Evolutionary conservation across 257 asterid species (phyloP), one percentile per base, ranked within the genome.

Genomic region (Misopates orontium): DNA sequence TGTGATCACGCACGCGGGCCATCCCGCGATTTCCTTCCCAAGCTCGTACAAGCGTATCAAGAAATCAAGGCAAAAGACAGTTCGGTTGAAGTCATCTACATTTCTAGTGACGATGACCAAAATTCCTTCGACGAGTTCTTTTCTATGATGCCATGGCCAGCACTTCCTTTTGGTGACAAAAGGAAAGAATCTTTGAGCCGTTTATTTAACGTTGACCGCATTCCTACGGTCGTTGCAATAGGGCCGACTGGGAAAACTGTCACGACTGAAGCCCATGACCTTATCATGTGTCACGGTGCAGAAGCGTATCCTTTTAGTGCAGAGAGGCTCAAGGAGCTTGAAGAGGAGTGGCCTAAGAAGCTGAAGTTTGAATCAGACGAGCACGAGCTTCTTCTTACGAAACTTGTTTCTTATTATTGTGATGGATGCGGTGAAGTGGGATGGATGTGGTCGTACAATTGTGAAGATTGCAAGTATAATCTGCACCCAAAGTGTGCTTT

Each of bases 1-100:
- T 87, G 97, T 63, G 96, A 94, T 8, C n/a, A n/a, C n/a, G n/a
- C n/a, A n/a, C 97, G 95, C 10, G n/a, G n/a, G n/a, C 94, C 98
- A 1, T 89, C 93, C 82, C 88, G 86, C 3, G 95, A 94, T 19
- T 86, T 93, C 75, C 80, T 82, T 14, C 96, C 97, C 12, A 62
- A 63, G 41, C 95, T 89, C 51, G 52, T 57, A 21, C 51, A 84
- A 72, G 82, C 85, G 1, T 85, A 87, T 44, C 28, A 79, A 8
- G 67, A 85, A 64, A 84, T 90, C 74, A 90, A 83, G 56, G 65
- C 71, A 20, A 77, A 79, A 41, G 81, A 72, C 31, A 70, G 71
- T 2, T 56, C 74, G 0, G 67, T 87, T 13, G 97, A 84, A 73
- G 81, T 90, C 15, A 66, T 90, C 60, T 93, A 90, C 85, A 71